Evolutionary conservation across 2,329 filamentous ascomycete genomes (phyloP).

Genomic region (Alternaria ethzedia): DNA sequence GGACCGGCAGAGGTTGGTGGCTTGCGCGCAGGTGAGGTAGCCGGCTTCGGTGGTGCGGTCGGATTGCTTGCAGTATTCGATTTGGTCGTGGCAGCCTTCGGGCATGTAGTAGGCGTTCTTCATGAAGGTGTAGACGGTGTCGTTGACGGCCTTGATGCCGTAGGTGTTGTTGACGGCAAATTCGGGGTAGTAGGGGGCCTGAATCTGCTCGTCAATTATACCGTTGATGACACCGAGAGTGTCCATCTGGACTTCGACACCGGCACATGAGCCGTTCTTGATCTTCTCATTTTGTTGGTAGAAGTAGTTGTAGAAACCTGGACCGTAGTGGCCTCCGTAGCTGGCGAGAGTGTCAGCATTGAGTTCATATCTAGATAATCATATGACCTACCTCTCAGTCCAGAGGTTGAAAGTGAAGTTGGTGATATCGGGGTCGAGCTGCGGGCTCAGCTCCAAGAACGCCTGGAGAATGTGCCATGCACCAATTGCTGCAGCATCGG

Average conservation of each 20-base stretch:
- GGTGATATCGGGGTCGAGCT: constrained; percentile 57
- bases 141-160: constrained; percentile 56
- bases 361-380: background rate
- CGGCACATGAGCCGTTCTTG: constrained; percentile 53
- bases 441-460: constrained; percentile 43
- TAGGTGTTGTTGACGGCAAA: constrained; percentile 64
- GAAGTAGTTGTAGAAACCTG: constrained; percentile 63
- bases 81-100: constrained; percentile 59
- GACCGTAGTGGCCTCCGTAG: constrained; percentile 58
- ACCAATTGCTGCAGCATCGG: constrained; percentile 42
- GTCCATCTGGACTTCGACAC: constrained; percentile 60
- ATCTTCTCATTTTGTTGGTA: constrained; percentile 63
- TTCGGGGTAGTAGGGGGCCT: constrained; percentile 55
- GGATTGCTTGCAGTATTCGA: constrained; percentile 53
- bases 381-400: constrained; percentile 49
- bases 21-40: constrained; percentile 44
- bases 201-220: constrained; percentile 59
- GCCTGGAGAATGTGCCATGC: constrained; percentile 48
- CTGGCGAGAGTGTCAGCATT: constrained; percentile 8
- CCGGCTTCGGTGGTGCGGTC: constrained; percentile 33
- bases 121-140: constrained; percentile 54
- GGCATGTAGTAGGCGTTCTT: constrained; percentile 55
- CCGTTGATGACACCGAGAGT: constrained; percentile 63
- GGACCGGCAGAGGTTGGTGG: constrained; percentile 52
- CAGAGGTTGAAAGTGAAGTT: constrained; percentile 60